These are phyloP conservation scores for Aspergillus intermedius DNA, from an alignment of 2,329 filamentous ascomycete species.

Conservation along the genomic window DNA sequence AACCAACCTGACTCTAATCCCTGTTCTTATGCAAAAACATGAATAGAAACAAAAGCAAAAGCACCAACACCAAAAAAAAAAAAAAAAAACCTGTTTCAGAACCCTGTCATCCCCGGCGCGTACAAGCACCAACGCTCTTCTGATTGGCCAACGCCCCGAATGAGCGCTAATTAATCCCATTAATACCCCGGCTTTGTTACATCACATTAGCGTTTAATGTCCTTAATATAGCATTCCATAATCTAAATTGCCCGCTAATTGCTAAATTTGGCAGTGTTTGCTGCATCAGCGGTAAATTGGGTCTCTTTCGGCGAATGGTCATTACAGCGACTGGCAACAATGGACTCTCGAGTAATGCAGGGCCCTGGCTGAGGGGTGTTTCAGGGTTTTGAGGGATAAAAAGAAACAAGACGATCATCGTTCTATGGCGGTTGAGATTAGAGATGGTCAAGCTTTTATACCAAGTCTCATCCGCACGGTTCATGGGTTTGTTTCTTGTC, in stretches of 20 bases:
- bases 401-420: no score
- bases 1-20: background rate
- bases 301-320: no score
- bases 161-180: background rate
- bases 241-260: background rate
- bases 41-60: background rate
- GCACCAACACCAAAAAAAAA: background rate
- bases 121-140: background rate
- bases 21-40: background rate
- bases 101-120: background rate
- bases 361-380: no score
- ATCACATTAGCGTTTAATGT: background rate
- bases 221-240: background rate
- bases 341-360: no score
- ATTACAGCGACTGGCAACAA: no score
- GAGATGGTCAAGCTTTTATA: no score
- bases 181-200: background rate
- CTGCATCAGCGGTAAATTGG: background rate
- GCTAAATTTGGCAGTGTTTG: background rate
- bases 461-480: no score
- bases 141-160: background rate
- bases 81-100: background rate
- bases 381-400: no score
- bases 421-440: no score
- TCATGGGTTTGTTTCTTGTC: no score